Conservation (phyloP, 257 asterid genomes). For the Solanum raphanifolium region DNA sequence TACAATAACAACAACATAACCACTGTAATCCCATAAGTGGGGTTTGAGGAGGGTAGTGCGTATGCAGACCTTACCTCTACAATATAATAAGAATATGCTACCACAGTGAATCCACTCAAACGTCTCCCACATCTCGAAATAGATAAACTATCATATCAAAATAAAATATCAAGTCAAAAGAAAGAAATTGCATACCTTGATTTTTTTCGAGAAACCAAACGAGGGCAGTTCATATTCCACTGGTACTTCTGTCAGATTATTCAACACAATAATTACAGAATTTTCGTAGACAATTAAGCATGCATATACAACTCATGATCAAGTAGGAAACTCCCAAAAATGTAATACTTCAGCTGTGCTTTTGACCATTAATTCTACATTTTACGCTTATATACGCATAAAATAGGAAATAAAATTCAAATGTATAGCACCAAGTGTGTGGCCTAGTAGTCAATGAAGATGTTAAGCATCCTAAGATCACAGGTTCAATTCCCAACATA, state of each 20-base stretch:
- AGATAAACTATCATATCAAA: neutral
- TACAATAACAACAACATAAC: neutral
- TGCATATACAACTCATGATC: neutral
- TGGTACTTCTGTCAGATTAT: slow-evolving; percentile 54
- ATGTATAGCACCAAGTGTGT: neutral
- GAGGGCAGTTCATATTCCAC: slow-evolving; percentile 46
- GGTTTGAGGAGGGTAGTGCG: neutral
- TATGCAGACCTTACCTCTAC: neutral
- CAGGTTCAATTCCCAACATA: neutral
- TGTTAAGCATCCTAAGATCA: neutral
- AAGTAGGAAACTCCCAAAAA: neutral
- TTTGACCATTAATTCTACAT: neutral
- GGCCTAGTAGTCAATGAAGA: neutral
- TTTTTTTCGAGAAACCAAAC: slow-evolving; percentile 11
- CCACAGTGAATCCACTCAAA: neutral
- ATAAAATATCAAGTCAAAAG: neutral
- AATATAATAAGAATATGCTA: neutral
- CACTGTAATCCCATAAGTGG: neutral
- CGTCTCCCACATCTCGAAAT: neutral
- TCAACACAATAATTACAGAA: slow-evolving; percentile 7
- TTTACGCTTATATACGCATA: neutral
- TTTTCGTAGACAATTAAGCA: neutral
- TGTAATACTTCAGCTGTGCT: neutral
- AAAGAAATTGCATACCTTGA: slow-evolving; percentile 35
- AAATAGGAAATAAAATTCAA: neutral